phyloP scores from a whole-genome alignment of 495 filamentous ascomycete species.

The Aspergillus conjunctus region DNA sequence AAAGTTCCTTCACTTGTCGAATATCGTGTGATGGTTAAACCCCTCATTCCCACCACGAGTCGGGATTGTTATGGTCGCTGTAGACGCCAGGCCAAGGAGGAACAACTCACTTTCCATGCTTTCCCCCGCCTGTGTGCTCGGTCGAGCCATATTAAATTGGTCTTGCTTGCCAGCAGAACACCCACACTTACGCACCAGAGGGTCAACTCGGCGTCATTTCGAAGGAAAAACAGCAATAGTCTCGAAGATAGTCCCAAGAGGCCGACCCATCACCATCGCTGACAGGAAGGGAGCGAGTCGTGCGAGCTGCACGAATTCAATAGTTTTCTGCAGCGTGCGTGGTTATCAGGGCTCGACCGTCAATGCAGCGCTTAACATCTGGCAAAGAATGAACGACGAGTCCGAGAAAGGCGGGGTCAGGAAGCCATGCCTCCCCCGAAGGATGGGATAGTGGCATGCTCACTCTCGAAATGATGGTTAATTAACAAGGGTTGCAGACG shows the following conservation, averaged over 20 bases:
- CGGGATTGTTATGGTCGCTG: no score
- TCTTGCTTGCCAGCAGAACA: no score
- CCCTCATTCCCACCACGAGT: no score
- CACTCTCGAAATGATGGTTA: neutral
- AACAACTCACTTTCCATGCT: no score
- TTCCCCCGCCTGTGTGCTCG: no score
- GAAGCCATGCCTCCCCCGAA: neutral
- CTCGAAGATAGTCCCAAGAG: neutral
- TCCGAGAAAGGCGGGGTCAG: slow-evolving; percentile 4
- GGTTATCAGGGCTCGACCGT: neutral
- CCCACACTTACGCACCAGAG: no score
- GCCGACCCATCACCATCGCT: neutral
- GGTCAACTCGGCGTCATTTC: no score
- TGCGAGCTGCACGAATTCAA: slow-evolving; percentile 15
- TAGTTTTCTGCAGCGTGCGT: slow-evolving; percentile 14
- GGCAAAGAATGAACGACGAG: slow-evolving; percentile 9
- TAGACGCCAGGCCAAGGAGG: no score
- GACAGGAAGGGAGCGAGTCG: slow-evolving; percentile 2
- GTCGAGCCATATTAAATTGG: no score
- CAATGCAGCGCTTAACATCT: slow-evolving; percentile 5
- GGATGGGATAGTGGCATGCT: neutral
- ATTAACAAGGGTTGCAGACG: neutral
- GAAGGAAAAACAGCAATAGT: neutral
- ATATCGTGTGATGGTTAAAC: no score
- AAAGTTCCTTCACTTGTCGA: no score